phyloP scores from a whole-genome alignment of 345 rosid species.

The Boechera stricta region DNA sequence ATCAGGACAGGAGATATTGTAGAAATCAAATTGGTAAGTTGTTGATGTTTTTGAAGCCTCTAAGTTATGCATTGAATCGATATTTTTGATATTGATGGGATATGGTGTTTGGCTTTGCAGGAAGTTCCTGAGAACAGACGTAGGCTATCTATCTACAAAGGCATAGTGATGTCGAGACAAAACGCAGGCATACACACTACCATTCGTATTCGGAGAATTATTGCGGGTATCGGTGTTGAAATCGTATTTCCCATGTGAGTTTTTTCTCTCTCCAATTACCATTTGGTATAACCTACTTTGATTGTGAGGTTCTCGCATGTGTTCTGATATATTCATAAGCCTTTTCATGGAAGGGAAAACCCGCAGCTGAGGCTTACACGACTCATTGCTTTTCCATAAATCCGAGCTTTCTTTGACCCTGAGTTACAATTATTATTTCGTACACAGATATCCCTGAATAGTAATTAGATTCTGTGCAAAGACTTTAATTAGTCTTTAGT shows the following conservation, averaged over 20 bases:
- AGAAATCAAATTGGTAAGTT: conserved; percentile 74
- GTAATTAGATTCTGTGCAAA: conserved; percentile 15
- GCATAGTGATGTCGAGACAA: conserved; percentile 83
- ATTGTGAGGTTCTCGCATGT: not conserved
- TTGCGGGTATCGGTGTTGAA: conserved; percentile 81
- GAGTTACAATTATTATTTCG: not conserved
- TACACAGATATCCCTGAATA: not conserved
- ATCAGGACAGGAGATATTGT: conserved; percentile 83
- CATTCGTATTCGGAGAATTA: conserved; percentile 79
- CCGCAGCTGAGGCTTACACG: not conserved
- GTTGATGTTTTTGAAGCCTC: conserved; percentile 11
- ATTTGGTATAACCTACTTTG: not conserved
- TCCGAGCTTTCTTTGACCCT: not conserved
- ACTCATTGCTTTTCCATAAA: conserved; percentile 1
- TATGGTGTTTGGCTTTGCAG: conserved; percentile 51
- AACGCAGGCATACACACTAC: conserved; percentile 94
- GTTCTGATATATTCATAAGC: not conserved
- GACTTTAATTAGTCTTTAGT: not conserved
- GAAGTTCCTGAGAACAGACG: conserved; percentile 83
- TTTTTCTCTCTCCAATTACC: not conserved
- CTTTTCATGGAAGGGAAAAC: not conserved
- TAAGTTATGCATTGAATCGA: not conserved
- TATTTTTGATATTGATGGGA: conserved; percentile 5
- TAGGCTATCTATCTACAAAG: conserved; percentile 77
- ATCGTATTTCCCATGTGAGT: conserved; percentile 74